A percentile compares a stretch with the other conserved stretches of the same genome.
Evolutionary conservation across 176 grass and related monocot genomes (phyloP).

Genomic region (Urochloa ruziziensis): DNA sequence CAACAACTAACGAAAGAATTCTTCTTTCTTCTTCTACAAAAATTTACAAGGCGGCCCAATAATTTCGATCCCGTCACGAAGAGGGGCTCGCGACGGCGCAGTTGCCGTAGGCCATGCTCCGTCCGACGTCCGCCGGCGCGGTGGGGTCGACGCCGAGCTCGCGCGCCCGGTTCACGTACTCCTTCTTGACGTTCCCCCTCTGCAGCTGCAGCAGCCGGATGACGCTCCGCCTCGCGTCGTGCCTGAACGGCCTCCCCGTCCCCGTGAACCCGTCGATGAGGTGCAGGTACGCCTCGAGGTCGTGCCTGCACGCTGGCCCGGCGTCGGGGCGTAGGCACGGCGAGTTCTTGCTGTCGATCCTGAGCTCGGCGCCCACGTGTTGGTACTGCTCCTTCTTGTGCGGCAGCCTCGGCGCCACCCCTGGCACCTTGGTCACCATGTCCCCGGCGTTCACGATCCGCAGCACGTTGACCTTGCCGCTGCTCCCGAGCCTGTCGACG

Average conservation of each 20-base stretch:
- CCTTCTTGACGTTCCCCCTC: constrained; percentile 72
- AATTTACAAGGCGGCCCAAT: constrained; percentile 21
- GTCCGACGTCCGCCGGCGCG: constrained; percentile 42
- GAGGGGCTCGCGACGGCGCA: constrained; percentile 56
- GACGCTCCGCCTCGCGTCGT: constrained; percentile 69
- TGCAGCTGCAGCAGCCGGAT: constrained; percentile 68
- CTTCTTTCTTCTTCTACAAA: constrained; percentile 31
- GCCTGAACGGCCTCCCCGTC: constrained; percentile 63
- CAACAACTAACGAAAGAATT: constrained; percentile 43
- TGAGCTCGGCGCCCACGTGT: constrained; percentile 72
- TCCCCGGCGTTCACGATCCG: constrained; percentile 82
- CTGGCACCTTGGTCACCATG: constrained; percentile 80
- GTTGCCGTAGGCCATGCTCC: constrained; percentile 39
- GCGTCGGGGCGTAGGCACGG: constrained; percentile 73
- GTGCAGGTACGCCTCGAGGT: constrained; percentile 91
- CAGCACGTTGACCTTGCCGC: constrained; percentile 62
- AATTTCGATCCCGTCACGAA: constrained; percentile 21
- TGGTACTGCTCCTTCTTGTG: constrained; percentile 50
- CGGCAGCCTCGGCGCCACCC: constrained; percentile 39
- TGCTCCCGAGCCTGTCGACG: constrained; percentile 36
- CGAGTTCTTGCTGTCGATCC: constrained; percentile 64
- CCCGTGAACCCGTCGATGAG: constrained; percentile 87
- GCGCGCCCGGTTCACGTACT: constrained; percentile 63
- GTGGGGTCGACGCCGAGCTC: constrained; percentile 58
- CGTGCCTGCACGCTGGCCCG: constrained; percentile 72